phyloP scores from a whole-genome alignment of 2,329 filamentous ascomycete species.

The Colletotrichum tofieldiae region DNA sequence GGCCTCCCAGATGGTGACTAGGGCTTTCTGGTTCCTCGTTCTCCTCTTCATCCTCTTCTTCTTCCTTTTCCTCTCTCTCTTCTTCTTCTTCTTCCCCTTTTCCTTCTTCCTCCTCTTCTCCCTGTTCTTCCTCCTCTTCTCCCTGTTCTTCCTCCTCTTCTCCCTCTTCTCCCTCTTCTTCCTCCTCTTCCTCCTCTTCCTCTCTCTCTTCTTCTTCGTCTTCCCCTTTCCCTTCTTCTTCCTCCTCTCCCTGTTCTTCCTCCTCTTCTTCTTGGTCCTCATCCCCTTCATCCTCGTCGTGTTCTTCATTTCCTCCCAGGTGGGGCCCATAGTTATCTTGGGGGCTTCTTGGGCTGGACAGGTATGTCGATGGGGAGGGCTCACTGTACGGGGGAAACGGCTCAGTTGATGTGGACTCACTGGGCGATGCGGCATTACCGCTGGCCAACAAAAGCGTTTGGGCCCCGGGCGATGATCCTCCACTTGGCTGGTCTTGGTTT shows the following conservation, averaged over 20 bases:
- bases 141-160: neutral
- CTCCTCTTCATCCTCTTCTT: neutral
- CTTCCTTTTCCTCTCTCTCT: neutral
- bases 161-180: neutral
- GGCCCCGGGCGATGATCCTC: neutral
- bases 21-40: neutral
- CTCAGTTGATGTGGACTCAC: neutral
- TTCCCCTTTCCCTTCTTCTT: neutral
- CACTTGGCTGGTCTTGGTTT: neutral
- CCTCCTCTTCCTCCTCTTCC: neutral
- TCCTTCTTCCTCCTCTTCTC: too few species aligned
- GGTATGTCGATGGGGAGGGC: neutral
- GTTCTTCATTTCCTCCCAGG: neutral
- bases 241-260: neutral
- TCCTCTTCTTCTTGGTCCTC: neutral
- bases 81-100: neutral
- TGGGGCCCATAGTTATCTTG: too few species aligned
- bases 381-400: neutral
- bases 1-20: neutral
- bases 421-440: neutral
- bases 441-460: too few species aligned
- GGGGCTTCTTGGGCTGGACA: neutral
- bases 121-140: accelerated
- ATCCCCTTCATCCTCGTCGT: neutral
- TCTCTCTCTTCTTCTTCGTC: neutral